A percentile compares a stretch with the other conserved stretches of the same genome.
phyloP scores from a whole-genome alignment of 2,329 filamentous ascomycete genomes.

The Huntiella decipiens region DNA sequence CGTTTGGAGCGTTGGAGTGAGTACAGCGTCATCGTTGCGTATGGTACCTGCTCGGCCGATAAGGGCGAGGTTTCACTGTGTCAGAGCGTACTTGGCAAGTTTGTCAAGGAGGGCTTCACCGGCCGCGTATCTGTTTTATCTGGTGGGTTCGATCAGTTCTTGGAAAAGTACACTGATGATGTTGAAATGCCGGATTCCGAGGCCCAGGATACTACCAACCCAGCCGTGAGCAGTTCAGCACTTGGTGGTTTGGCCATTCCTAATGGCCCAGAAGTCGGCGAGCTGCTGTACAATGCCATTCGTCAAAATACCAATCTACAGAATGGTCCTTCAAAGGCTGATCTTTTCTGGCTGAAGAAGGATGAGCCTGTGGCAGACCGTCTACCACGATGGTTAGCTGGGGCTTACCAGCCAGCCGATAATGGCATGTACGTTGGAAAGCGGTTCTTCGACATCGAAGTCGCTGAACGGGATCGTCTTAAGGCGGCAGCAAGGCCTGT shows the following conservation, averaged over 20 bases:
- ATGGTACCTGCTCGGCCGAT: constrained; percentile 60
- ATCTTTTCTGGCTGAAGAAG: constrained; percentile 26
- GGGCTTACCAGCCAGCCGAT: constrained; percentile 46
- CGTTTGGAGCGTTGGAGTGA: constrained; percentile 62
- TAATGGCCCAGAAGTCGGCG: constrained; percentile 35
- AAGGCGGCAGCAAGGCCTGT: constrained; percentile 47
- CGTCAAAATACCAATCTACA: constrained; percentile 91
- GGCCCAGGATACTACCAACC: constrained; percentile 25
- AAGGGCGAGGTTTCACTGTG: constrained; percentile 65
- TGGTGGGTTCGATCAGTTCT: constrained; percentile 65
- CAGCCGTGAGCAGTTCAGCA: constrained; percentile 37
- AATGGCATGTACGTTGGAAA: constrained; percentile 66
- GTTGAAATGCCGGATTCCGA: constrained; percentile 33
- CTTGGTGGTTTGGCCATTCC: constrained; percentile 80
- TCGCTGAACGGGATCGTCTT: constrained; percentile 81
- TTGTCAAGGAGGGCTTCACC: constrained; percentile 62
- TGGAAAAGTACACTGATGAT: constrained; percentile 42
- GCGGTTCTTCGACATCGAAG: constrained; percentile 68
- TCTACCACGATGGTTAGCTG: constrained; percentile 60
- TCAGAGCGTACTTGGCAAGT: constrained; percentile 84
- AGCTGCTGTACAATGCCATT: constrained; percentile 92
- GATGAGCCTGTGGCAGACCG: constrained; percentile 25
- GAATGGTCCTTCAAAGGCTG: constrained; percentile 73
- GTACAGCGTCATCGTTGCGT: constrained; percentile 64
- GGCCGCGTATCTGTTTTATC: constrained; percentile 58